Conservation (phyloP, 2,329 filamentous ascomycete species). For the Byssochlamys sp. region DNA sequence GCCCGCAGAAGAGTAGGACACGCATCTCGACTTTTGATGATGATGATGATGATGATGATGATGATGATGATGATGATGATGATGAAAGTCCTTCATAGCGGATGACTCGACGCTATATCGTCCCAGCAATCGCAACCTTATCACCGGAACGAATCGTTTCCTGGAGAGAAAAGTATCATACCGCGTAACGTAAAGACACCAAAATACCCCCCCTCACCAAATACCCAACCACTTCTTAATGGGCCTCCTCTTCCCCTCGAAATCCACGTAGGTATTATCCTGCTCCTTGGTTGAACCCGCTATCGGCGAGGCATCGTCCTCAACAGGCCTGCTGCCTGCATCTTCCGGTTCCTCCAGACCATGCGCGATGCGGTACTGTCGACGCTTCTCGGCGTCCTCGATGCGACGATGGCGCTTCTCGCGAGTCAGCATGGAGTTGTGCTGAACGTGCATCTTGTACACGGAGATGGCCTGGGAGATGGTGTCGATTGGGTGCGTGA, state of each 20-base stretch:
- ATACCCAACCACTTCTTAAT: constrained; percentile 78
- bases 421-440: constrained; percentile 57
- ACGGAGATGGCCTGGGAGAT: constrained; percentile 59
- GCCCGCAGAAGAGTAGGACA: too few species aligned
- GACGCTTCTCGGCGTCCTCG: constrained; percentile 80
- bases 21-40: too few species aligned
- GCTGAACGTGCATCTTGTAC: constrained; percentile 64
- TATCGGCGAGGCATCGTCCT: constrained; percentile 28
- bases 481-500: constrained; percentile 60
- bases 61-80: too few species aligned
- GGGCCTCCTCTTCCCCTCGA: constrained; percentile 39
- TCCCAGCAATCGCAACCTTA: too few species aligned
- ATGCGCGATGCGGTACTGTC: constrained; percentile 75
- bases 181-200: neutral
- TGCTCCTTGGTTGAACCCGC: constrained; percentile 11
- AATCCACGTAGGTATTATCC: constrained; percentile 23
- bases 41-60: too few species aligned
- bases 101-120: too few species aligned
- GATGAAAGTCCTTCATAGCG: too few species aligned
- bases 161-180: neutral
- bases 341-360: constrained; percentile 54
- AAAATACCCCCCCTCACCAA: constrained; percentile 43
- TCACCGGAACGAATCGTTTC: too few species aligned
- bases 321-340: constrained; percentile 27
- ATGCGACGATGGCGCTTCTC: constrained; percentile 64